A percentile compares a stretch with the other conserved stretches of the same genome.
phyloP scores from a whole-genome alignment of 2,329 filamentous ascomycete genomes.

The Fusarium sp. region DNA sequence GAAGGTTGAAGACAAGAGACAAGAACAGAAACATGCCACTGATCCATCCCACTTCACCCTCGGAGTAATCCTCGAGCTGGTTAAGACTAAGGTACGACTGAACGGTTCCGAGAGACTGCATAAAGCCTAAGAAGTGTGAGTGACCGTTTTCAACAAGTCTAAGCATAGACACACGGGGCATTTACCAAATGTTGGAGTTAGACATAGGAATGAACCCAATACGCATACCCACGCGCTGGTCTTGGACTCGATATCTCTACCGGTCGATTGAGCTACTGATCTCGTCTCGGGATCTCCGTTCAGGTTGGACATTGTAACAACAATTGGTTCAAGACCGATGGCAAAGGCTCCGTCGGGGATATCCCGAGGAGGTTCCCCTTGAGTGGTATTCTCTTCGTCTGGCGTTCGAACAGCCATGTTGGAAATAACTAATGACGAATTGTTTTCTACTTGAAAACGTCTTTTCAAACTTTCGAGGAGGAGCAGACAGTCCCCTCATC shows the following conservation, averaged over 20 bases:
- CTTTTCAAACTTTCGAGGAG: not conserved
- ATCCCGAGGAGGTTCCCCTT: slow-evolving; percentile 1
- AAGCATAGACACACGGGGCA: not conserved
- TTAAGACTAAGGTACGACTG: slow-evolving; percentile 56
- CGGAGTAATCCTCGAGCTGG: slow-evolving; percentile 53
- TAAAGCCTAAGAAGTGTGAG: slow-evolving; percentile 50
- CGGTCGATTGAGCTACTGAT: slow-evolving; percentile 12
- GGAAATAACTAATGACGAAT: not conserved
- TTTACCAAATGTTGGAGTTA: slow-evolving; percentile 9
- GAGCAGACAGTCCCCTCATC: not conserved
- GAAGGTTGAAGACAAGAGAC: slow-evolving; percentile 54
- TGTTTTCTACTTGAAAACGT: not conserved
- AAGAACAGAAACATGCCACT: slow-evolving; percentile 56
- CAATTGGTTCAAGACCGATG: slow-evolving; percentile 26
- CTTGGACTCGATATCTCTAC: slow-evolving; percentile 31
- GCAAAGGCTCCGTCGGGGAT: slow-evolving; percentile 24
- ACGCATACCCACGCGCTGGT: slow-evolving; percentile 40
- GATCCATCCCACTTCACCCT: slow-evolving; percentile 59
- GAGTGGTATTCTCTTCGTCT: not conserved
- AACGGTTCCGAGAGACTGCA: slow-evolving; percentile 57
- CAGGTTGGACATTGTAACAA: slow-evolving; percentile 26
- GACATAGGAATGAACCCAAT: slow-evolving; percentile 35
- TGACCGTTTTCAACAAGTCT: not conserved
- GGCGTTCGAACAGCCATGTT: slow-evolving; percentile 6
- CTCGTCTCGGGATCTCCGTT: slow-evolving; percentile 27